Conservation (phyloP, 2,329 filamentous ascomycete genomes). For the Fusarium sacchari region DNA sequence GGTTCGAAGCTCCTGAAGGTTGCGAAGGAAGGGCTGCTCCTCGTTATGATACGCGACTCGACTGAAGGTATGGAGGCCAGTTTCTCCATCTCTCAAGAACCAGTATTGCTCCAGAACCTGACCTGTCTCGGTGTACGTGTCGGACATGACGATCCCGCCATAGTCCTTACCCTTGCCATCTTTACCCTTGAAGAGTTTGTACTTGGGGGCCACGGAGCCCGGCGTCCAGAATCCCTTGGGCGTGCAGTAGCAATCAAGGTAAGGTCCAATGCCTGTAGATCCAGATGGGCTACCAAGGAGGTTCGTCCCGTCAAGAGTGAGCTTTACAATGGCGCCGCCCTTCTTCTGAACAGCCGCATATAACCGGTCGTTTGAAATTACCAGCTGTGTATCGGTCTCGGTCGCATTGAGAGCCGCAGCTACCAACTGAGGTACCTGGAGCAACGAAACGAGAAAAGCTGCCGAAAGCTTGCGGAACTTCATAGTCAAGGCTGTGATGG, state of each 20-base stretch:
- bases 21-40: constrained; percentile 64
- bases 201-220: constrained; percentile 57
- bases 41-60: constrained; percentile 69
- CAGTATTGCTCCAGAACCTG: constrained; percentile 72
- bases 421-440: constrained; percentile 38
- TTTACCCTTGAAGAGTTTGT: constrained; percentile 58
- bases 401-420: constrained; percentile 47
- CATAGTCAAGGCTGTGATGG: constrained; percentile 22
- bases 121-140: constrained; percentile 66
- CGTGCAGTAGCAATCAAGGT: constrained; percentile 72
- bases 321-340: constrained; percentile 49
- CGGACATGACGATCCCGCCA: constrained; percentile 68
- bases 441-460: constrained; percentile 31
- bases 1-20: constrained; percentile 69
- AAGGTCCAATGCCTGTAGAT: constrained; percentile 61
- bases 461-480: constrained; percentile 38
- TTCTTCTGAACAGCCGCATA: constrained; percentile 51
- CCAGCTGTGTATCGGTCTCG: constrained; percentile 47
- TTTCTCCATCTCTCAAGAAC: constrained; percentile 71
- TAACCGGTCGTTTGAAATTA: constrained; percentile 53
- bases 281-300: constrained; percentile 57
- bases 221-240: constrained; percentile 69
- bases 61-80: constrained; percentile 69
- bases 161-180: constrained; percentile 62
- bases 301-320: constrained; percentile 55